These are phyloP conservation scores for Xylaria sp. DNA, from an alignment of 2,329 filamentous ascomycete genomes.

Conservation along the genomic window DNA sequence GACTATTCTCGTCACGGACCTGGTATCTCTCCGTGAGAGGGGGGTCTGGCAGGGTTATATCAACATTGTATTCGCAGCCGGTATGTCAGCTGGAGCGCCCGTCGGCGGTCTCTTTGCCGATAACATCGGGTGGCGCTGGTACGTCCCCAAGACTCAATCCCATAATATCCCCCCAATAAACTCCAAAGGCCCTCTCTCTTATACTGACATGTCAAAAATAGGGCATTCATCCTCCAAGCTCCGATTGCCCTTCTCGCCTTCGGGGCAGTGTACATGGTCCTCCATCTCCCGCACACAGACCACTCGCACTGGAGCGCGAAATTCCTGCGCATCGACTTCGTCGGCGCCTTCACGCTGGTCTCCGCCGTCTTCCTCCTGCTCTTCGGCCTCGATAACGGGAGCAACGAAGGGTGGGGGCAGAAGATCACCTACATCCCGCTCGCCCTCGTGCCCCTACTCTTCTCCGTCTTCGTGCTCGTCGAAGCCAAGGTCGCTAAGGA, in stretches of 20 bases:
- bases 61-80: slow-evolving; percentile 43
- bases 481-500: slow-evolving; percentile 71
- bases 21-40: slow-evolving; percentile 55
- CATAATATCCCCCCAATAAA: not conserved
- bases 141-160: slow-evolving; percentile 32
- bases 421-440: slow-evolving; percentile 64
- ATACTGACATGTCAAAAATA: slow-evolving; percentile 37
- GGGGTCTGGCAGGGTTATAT: slow-evolving; percentile 49
- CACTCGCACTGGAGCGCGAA: slow-evolving; percentile 69
- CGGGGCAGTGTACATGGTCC: slow-evolving; percentile 63
- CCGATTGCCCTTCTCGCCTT: slow-evolving; percentile 72
- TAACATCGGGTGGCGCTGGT: slow-evolving; percentile 51
- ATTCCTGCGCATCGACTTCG: slow-evolving; percentile 72
- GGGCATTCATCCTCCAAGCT: slow-evolving; percentile 74
- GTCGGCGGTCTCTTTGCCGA: slow-evolving; percentile 41
- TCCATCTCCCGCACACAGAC: slow-evolving; percentile 65
- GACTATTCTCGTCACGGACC: slow-evolving; percentile 56
- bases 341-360: slow-evolving; percentile 71
- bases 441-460: slow-evolving; percentile 60
- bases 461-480: slow-evolving; percentile 69
- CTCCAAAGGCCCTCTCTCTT: too few species aligned
- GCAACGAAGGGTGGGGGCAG: slow-evolving; percentile 71
- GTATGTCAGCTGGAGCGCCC: slow-evolving; percentile 43
- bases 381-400: slow-evolving; percentile 73
- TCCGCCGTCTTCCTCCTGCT: slow-evolving; percentile 69